These are phyloP conservation scores for Amaranthus hypochondriacus DNA, from an alignment of 148 eudicot genomes.

Conservation along the genomic window DNA sequence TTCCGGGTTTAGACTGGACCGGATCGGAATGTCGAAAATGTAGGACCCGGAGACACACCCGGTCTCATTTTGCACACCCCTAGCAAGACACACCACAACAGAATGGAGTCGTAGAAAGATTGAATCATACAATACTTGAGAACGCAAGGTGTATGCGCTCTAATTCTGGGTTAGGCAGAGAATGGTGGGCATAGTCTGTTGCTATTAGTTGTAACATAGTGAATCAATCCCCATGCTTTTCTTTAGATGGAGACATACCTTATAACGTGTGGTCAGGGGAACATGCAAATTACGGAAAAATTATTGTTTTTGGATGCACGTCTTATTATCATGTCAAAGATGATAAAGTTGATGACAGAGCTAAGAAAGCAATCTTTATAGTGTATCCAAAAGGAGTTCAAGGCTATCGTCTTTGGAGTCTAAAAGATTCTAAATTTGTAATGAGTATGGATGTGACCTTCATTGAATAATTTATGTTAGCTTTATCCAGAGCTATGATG, in stretches of 20 bases:
- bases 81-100: slow-evolving; percentile 11
- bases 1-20: too few relatives aligned
- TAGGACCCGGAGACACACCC: too few relatives aligned
- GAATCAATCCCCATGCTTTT: neutral
- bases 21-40: too few relatives aligned
- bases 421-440: too few relatives aligned
- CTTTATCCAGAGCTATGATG: neutral
- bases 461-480: too few relatives aligned
- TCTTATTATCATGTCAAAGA: neutral
- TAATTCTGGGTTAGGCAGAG: slow-evolving; percentile 7
- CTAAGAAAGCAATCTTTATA: neutral
- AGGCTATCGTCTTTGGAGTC: neutral
- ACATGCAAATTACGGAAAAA: neutral
- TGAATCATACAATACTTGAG: slow-evolving; percentile 15
- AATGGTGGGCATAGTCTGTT: neutral
- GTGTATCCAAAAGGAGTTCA: slow-evolving; percentile 3
- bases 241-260: neutral
- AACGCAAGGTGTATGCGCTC: slow-evolving; percentile 22
- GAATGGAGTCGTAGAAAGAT: slow-evolving; percentile 11
- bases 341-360: neutral
- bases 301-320: slow-evolving; percentile 10
- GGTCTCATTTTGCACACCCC: too few relatives aligned
- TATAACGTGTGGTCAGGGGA: neutral
- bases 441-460: too few relatives aligned
- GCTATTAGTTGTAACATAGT: neutral